Evolutionary conservation across 2,329 filamentous ascomycete genomes (phyloP), one percentile per base, ranked within the genome.

Genomic region (Anisogramma anomala): DNA sequence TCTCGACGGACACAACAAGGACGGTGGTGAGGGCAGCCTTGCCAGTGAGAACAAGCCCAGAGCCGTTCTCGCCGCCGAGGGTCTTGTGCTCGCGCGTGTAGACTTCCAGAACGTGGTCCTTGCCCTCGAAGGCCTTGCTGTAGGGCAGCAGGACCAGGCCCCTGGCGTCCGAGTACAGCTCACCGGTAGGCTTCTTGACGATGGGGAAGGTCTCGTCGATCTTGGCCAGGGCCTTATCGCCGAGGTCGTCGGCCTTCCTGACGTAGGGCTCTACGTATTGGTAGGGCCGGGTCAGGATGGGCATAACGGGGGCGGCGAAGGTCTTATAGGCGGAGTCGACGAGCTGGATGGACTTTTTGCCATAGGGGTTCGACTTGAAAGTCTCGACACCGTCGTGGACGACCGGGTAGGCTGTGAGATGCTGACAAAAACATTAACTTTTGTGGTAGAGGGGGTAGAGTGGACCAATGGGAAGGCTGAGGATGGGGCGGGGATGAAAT

Each of bases 241-340:
- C 83, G 39, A 94, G 64, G 45, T 74, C 65, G 59, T 96, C 91
- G 55, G 79, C 88, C 61, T 80, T 85, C 59, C 77, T 69, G 50
- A 94, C 74, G 63, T 95, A 95, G 1, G 89, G 88, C 39, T 79
- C 79, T 49, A 94, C 74, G 59, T 84, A 91, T 56, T 75, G 71
- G 67, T 86, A 89, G 26, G 88, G 87, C 53, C 74, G 83, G 53
- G 77, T 63, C 53, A 95, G 67, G 64, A 85, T 86, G 20, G 84
- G 83, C 41, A 89, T 65, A 49, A 94, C 65, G 15, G 87, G 85
- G 52, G 79, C 81, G 58, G 82, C 81, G 55, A 94, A 72, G 49
- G 74, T 78, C 57, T 77, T 68, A 69, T 88, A 94, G 54, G 80
- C 79, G 46, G 78, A 74, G 57, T 83, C 75, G 59, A 81, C 75